Base-by-base conservation (phyloP, 2,329 filamentous ascomycete genomes). In the Ascochyta koolunga region DNA sequence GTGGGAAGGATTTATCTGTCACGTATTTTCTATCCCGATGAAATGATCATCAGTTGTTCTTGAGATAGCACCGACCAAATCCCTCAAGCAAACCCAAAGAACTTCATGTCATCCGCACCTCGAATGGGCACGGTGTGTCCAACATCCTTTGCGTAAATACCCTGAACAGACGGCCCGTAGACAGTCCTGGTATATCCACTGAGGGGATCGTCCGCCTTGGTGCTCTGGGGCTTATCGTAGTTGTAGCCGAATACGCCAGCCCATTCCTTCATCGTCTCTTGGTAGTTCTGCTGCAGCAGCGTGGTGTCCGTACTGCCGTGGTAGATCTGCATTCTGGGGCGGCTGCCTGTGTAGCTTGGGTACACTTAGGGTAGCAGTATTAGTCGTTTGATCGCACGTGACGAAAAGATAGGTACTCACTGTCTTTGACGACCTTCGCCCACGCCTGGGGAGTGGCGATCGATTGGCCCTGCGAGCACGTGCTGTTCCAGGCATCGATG, bases 251-350 rank as follows among this genome's bases (percentile, higher is more conserved):
- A 72, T 5, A 74, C 68, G 48, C 66, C 67, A 8, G 66, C 59
- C 67, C 67, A 71, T 49, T 74, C 60, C 55, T 73, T 73, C 57
- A 69, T 68, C 3, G 80, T 80, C 74, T 86, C 84, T 38, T 83
- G 69, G 67, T 84, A 85, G 71, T 85, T 86, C 58, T 79, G 76
- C 3, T 79, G 79, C 46, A 73, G 72, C 13, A 86, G 73, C 1
- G 78, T 82, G 3, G 68, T 68, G 64, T 86, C 83, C 1, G 70
- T 71, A 37, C 77, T 78, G 43, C 83, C 84, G 64, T 86, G 83
- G 70, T 82, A 86, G 62, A 86, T 78, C 64, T 83, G 81, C 79
- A 86, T 82, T 58, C 76, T 79, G 3, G 84, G 83, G 2, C 81
- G 76, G 0, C 74, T 33, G 8, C 83, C 82, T 5, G 65, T 71